Base-by-base conservation (phyloP, 1,139 yeast species). In the Tardiomyces digboiensis region DNA sequence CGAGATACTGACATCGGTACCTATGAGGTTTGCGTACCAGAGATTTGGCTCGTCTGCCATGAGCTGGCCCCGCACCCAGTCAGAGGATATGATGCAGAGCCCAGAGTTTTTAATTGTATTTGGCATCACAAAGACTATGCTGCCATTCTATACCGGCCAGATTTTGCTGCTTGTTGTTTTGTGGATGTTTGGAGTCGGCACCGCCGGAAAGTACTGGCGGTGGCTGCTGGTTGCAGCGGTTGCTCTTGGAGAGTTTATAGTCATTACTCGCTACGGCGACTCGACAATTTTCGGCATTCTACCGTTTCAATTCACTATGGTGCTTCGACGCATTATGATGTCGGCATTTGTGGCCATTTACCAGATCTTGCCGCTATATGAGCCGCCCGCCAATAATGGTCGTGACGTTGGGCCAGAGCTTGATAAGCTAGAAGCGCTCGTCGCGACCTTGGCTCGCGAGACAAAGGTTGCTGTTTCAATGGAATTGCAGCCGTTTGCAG, bases 1-100 rank as follows among this genome's bases (percentile, higher is more conserved):
- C 43, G 62, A 62, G 38, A 49, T 58, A 18, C 51, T 66, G 23
- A 43, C 55, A 7, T 53, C 54, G 42, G 55, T 56, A 0, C 45
- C 47, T 2, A 42, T 46, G 21, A 48, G 64, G 39, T 61, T 54
- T 46, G 60, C 58, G 14, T 66, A 66, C 46, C 68, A 65, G 42
- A 45, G 67, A 18, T 59, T 64, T 42, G 66, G 66, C 2, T 39
- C 49, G 3, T 22, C 42, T 19, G 50, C 43, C n/a, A 18, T 26
- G 33, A 29, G 18, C 10, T 45, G 46, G 47, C 23, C 43, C n/a
- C 38, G 39, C 26, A 19, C 21, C 19, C 20, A 38, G 13, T 45
- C n/a, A 39, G 39, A 7, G 40, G 38, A 7, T 42, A 43, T n/a
- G 43, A 38, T 19, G n/a, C 39, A 14, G 39, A 42, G 33, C 36